A percentile compares a stretch with the other conserved stretches of the same genome.
Evolutionary conservation across 2,329 filamentous ascomycete species (phyloP).

Genomic region (Pseudocercospora eumusae): DNA sequence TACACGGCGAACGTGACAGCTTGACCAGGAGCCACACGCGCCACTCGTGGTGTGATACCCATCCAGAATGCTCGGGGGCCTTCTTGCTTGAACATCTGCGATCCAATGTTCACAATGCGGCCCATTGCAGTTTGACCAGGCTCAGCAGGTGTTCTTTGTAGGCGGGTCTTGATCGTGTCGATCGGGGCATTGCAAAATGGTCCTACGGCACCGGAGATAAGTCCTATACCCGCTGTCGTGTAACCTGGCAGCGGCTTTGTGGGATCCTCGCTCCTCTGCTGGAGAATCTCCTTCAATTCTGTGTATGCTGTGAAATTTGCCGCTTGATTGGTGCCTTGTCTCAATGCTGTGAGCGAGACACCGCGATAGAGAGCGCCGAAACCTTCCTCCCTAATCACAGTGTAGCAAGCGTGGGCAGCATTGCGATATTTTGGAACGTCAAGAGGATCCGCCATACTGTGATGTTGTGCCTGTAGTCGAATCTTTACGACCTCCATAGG

Average conservation of each 20-base stretch:
- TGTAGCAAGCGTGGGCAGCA: slow-evolving; percentile 79
- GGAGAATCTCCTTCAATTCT: slow-evolving; percentile 80
- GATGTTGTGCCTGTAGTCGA: slow-evolving; percentile 93
- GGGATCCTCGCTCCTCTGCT: slow-evolving; percentile 70
- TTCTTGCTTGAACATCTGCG: slow-evolving; percentile 71
- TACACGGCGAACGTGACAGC: slow-evolving; percentile 69
- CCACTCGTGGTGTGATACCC: slow-evolving; percentile 95
- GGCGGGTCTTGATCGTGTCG: slow-evolving; percentile 95
- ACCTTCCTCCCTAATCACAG: slow-evolving; percentile 89
- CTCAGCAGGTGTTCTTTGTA: slow-evolving; percentile 86
- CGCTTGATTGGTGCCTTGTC: slow-evolving; percentile 96
- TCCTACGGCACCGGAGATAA: slow-evolving; percentile 91
- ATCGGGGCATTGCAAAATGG: slow-evolving; percentile 96
- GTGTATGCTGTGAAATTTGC: slow-evolving; percentile 98
- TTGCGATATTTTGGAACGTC: slow-evolving; percentile 97
- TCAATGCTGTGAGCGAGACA: slow-evolving; percentile 86
- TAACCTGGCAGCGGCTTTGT: slow-evolving; percentile 72
- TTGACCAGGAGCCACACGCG: slow-evolving; percentile 95
- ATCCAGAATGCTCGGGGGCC: slow-evolving; percentile 96
- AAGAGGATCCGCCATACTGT: slow-evolving; percentile 94
- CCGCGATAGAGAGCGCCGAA: slow-evolving; percentile 85
- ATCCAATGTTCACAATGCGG: slow-evolving; percentile 75
- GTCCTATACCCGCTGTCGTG: slow-evolving; percentile 87
- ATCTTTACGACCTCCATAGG: slow-evolving; percentile 99
- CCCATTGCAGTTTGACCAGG: slow-evolving; percentile 74